These are phyloP conservation scores for Flaveria robusta DNA, from an alignment of 129 eudicot species.

Conservation along the genomic window DNA sequence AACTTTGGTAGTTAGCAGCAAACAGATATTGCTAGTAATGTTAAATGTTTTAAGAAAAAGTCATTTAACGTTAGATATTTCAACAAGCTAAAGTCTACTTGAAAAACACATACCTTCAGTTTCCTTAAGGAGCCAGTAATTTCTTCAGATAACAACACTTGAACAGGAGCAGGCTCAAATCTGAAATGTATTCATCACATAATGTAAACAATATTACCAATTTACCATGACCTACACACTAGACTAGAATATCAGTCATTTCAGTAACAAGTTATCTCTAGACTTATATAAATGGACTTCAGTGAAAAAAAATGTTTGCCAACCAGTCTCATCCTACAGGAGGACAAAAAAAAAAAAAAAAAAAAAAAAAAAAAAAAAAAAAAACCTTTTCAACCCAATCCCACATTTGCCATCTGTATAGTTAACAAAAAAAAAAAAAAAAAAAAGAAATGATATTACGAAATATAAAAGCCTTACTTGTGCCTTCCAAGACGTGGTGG, in stretches of 20 bases:
- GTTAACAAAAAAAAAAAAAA: too few relatives aligned
- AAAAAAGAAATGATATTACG: too few relatives aligned
- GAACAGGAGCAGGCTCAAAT: constrained; percentile 86
- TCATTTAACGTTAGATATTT: background rate
- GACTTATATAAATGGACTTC: too few relatives aligned
- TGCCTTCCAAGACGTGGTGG: constrained; percentile 87
- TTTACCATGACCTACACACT: background rate
- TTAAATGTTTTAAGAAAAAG: background rate
- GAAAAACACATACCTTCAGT: constrained; percentile 60
- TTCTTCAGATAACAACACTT: constrained; percentile 87
- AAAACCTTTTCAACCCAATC: background rate
- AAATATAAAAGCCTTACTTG: constrained; percentile 50
- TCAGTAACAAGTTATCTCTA: background rate
- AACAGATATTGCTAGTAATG: background rate
- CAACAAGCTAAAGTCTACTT: background rate
- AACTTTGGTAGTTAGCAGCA: background rate
- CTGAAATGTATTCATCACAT: constrained; percentile 37
- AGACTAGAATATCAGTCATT: constrained; percentile 7
- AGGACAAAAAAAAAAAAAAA: too few relatives aligned
- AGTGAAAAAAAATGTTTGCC: too few relatives aligned
- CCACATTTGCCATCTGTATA: background rate
- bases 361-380: background rate
- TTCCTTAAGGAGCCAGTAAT: constrained; percentile 84
- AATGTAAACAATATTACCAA: background rate
- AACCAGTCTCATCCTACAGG: too few relatives aligned